Base-by-base conservation (phyloP, 2,329 filamentous ascomycete genomes). In the Penicillium hesseltinei region DNA sequence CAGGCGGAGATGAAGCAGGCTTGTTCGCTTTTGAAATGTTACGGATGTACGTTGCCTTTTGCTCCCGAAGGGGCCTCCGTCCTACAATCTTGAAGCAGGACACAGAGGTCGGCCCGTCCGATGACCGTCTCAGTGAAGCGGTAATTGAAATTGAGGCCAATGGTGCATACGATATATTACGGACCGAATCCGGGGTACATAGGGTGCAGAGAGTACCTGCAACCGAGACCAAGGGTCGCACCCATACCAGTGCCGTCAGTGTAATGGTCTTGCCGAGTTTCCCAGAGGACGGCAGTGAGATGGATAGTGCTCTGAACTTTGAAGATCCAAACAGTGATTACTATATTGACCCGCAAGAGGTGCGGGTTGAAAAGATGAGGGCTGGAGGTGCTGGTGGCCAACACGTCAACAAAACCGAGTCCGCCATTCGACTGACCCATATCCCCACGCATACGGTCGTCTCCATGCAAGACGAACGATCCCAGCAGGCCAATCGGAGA, bases 361-460 rank as follows among this genome's bases (percentile, higher is more conserved):
- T 99, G 25, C 83, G 83, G 51, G 81, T 85, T 21, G 94, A 99
- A 71, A 91, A 92, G 59, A 96, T 97, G 92, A 84, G 92, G 17
- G 92, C 94, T 0, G 82, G 91, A 45, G 94, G 94, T 58, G 93
- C 94, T 0, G 94, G 94, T 33, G 94, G 94, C 0, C 94, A 99
- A 78, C 94, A 99, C 76, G 94, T 99, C 71, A 99, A 99, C 78
- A 97, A 93, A 74, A 99, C 94, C 0, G 94, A 99, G 78, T 96
- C 91, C 31, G 94, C 94, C 4, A 90, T 99, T 60, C 88, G 94
- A 10, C 81, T 99, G 68, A 97, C 92, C 2, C 94, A 99, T 78
- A 76, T 89, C 7, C 94, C 94, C 2, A 96, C 92, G 0, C 90
- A 89, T 44, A 94, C 87, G 0, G 85, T 90, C 2, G 92, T 97